Evolutionary conservation across 495 filamentous ascomycete genomes (phyloP).

Genomic region (Hypomontagnella monticulosa): DNA sequence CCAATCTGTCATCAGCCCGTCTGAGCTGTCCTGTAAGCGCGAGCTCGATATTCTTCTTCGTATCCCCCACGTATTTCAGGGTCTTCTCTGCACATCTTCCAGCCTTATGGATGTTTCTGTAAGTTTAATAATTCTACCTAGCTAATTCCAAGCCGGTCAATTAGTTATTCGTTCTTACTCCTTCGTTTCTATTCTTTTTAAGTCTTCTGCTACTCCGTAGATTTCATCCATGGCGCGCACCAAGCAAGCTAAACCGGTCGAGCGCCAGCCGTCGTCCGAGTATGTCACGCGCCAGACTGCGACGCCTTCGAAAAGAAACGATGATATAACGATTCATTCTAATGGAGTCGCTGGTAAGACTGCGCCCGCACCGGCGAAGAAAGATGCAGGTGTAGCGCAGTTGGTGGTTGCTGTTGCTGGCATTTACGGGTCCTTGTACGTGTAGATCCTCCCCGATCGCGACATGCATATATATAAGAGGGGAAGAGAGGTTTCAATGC

Average conservation of each 20-base stretch:
- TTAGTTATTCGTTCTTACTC: neutral
- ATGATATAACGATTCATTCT: constrained; percentile 29
- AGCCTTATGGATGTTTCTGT: constrained; percentile 15
- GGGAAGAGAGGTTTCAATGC: neutral
- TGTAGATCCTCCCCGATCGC: constrained; percentile 20
- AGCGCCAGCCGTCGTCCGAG: constrained; percentile 72
- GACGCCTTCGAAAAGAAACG: constrained; percentile 46
- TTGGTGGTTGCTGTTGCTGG: constrained; percentile 88
- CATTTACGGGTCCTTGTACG: constrained; percentile 96
- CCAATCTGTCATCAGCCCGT: constrained; percentile 45
- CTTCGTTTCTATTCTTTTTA: neutral
- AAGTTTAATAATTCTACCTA: neutral
- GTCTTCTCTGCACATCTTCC: constrained; percentile 5
- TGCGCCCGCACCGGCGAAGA: constrained; percentile 43
- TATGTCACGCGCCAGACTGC: constrained; percentile 56
- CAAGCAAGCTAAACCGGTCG: constrained; percentile 74
- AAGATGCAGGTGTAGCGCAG: constrained; percentile 68
- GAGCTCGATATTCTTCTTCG: constrained; percentile 15
- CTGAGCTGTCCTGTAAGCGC: constrained; percentile 10
- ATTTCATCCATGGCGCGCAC: constrained; percentile 69
- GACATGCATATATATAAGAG: no score
- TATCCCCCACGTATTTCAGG: neutral
- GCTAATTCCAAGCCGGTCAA: neutral
- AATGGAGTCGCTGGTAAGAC: constrained; percentile 54
- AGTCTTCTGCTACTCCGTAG: neutral